phyloP scores from a whole-genome alignment of 805 yeast species.

The Wickerhamomyces alni region DNA sequence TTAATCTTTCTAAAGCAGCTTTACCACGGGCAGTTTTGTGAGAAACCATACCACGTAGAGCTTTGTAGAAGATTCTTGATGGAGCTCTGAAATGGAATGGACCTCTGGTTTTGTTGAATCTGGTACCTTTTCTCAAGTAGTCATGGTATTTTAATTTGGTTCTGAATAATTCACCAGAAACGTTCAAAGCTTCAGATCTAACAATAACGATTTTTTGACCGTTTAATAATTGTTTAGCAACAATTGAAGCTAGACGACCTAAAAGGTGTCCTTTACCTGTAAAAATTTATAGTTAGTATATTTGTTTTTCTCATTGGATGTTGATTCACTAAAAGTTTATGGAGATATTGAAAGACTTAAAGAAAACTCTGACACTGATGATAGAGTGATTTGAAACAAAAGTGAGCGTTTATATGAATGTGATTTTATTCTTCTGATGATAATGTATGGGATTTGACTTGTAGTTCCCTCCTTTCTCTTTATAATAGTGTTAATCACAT shows the following conservation, averaged over 20 bases:
- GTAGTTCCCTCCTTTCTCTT: no score
- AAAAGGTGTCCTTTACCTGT: slow-evolving; percentile 95
- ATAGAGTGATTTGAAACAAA: no score
- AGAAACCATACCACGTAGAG: slow-evolving; percentile 98
- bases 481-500: no score
- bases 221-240: slow-evolving; percentile 96
- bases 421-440: no score
- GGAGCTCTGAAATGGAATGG: slow-evolving; percentile 99
- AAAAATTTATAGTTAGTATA: slow-evolving; percentile 16
- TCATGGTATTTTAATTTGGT: slow-evolving; percentile 99
- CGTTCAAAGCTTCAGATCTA: slow-evolving; percentile 96
- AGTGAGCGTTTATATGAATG: no score
- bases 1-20: slow-evolving; percentile 98
- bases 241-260: slow-evolving; percentile 98
- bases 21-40: slow-evolving; percentile 99
- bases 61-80: slow-evolving; percentile 99
- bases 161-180: slow-evolving; percentile 99
- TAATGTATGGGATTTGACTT: no score
- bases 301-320: background rate
- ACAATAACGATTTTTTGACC: slow-evolving; percentile 98
- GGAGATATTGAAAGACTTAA: background rate
- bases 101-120: slow-evolving; percentile 98
- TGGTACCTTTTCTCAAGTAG: slow-evolving; percentile 98
- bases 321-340: slow-evolving; percentile 1
- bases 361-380: no score